Conservation (phyloP, 306 rosid genomes). For the Fragaria vesca region DNA sequence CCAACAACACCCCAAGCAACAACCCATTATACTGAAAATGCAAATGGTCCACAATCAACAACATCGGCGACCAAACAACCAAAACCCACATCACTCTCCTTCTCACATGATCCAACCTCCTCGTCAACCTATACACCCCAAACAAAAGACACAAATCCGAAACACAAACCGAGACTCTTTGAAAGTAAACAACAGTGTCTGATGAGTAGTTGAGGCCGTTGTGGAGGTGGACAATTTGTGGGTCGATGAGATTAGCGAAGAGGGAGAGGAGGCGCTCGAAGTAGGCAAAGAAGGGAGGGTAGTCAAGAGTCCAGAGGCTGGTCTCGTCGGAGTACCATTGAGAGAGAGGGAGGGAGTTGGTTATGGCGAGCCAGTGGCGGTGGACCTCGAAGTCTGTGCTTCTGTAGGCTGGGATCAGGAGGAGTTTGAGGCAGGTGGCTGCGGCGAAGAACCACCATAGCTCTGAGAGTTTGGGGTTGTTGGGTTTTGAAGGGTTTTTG, state of each 20-base stretch:
- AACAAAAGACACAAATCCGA: slow-evolving; percentile 72
- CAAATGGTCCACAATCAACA: slow-evolving; percentile 79
- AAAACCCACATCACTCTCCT: slow-evolving; percentile 57
- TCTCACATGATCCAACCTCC: slow-evolving; percentile 48
- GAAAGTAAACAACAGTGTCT: slow-evolving; percentile 55
- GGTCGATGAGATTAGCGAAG: slow-evolving; percentile 63
- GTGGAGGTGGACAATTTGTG: slow-evolving; percentile 62
- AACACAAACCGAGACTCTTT: slow-evolving; percentile 56
- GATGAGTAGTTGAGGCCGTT: slow-evolving; percentile 65
- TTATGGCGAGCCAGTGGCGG: slow-evolving; percentile 78
- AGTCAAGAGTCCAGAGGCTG: slow-evolving; percentile 93
- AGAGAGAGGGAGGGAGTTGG: slow-evolving; percentile 85
- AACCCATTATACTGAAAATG: slow-evolving; percentile 96
- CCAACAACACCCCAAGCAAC: slow-evolving; percentile 79
- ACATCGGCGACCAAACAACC: slow-evolving; percentile 90
- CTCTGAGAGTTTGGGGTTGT: slow-evolving; percentile 1
- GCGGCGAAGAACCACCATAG: slow-evolving; percentile 66
- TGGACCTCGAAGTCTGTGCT: slow-evolving; percentile 96
- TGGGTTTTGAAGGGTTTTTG: slow-evolving; percentile 5
- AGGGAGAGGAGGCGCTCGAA: slow-evolving; percentile 64
- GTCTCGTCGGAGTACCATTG: slow-evolving; percentile 82
- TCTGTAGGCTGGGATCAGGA: slow-evolving; percentile 70
- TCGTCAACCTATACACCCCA: slow-evolving; percentile 58
- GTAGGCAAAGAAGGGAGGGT: slow-evolving; percentile 82
- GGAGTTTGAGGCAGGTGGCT: slow-evolving; percentile 65